Conservation (phyloP, 176 grass and related monocot genomes). For the Triticum aestivum region IWGSC_CS_RefSeq_v2.1 NC_057802.1:590646754-590647253, state of each 20-base stretch:
- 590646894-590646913: too few species aligned
- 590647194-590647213: constrained; percentile 35
- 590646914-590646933: too few species aligned
- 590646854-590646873: too few species aligned
- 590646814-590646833: constrained; percentile 66
- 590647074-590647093: constrained; percentile 62
- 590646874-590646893: too few species aligned
- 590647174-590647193: constrained; percentile 36
- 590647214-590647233: background rate
- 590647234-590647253: background rate
- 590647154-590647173: constrained; percentile 30
- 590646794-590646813: constrained; percentile 48
- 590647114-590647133: constrained; percentile 80
- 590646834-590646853: too few species aligned
- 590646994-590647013: constrained; percentile 47
- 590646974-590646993: constrained; percentile 8
- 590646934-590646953: too few species aligned
- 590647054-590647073: constrained; percentile 57
- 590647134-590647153: constrained; percentile 65
- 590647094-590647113: constrained; percentile 32
- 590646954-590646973: too few species aligned
- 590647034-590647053: constrained; percentile 74
- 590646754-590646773: background rate
- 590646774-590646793: constrained; percentile 1
- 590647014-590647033: constrained; percentile 89